Conservation (phyloP, 495 filamentous ascomycete genomes). For the Penicillium pancosmium region DNA sequence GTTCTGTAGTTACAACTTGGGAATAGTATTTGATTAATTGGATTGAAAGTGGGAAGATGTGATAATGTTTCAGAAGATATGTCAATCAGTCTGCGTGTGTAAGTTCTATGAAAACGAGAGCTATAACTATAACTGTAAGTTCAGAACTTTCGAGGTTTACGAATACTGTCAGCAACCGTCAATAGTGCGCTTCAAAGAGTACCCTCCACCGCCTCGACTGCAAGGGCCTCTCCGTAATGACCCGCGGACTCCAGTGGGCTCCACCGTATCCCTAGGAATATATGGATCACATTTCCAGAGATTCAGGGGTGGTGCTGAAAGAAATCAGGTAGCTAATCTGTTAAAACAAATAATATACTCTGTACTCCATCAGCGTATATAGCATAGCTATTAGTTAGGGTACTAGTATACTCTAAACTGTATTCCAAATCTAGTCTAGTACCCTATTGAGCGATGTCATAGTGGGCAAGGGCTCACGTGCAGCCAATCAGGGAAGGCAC, state of each 20-base stretch:
- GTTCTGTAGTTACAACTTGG: background rate
- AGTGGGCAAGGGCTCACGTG: slow-evolving; percentile 26
- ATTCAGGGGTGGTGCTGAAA: background rate
- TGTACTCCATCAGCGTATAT: too few relatives aligned
- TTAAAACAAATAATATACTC: background rate
- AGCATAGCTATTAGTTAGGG: background rate
- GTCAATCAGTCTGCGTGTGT: too few relatives aligned
- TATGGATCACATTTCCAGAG: slow-evolving; percentile 30
- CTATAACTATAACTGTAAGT: too few relatives aligned
- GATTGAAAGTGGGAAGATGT: too few relatives aligned
- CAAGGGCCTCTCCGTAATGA: slow-evolving; percentile 28
- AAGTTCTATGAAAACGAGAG: background rate
- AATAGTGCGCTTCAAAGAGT: background rate
- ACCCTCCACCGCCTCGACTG: slow-evolving; percentile 9
- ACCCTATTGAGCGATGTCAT: slow-evolving; percentile 24
- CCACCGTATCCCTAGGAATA: slow-evolving; percentile 24
- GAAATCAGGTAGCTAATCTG: too few relatives aligned
- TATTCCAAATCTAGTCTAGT: background rate
- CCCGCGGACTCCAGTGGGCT: slow-evolving; percentile 31
- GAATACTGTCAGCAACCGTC: background rate
- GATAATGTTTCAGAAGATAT: too few relatives aligned
- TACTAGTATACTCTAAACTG: background rate
- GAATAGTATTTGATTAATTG: too few relatives aligned
- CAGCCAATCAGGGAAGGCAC: slow-evolving; percentile 22
- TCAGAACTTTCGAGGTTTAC: too few relatives aligned